A percentile compares a stretch with the other conserved stretches of the same genome.
Evolutionary conservation across 2,329 filamentous ascomycete genomes (phyloP).

Genomic region (Verticillium longisporum): DNA sequence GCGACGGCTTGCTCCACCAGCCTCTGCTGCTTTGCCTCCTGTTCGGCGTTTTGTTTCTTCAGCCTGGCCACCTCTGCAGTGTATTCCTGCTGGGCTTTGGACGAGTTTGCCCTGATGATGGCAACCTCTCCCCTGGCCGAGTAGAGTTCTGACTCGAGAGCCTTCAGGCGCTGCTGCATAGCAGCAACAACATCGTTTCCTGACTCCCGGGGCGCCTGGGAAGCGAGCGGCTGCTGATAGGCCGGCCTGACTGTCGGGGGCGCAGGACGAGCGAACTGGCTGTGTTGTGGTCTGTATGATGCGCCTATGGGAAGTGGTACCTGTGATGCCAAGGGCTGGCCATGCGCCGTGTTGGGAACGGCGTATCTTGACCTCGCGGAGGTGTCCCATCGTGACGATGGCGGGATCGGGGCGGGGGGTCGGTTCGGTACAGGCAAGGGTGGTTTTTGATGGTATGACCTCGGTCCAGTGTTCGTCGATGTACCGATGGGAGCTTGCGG

Average conservation of each 20-base stretch:
- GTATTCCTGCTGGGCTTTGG: slow-evolving; percentile 54
- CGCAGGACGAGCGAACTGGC: slow-evolving; percentile 32
- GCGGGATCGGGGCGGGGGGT: slow-evolving; percentile 7
- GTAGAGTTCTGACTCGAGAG: slow-evolving; percentile 49
- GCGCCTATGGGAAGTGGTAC: slow-evolving; percentile 11
- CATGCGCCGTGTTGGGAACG: slow-evolving; percentile 4
- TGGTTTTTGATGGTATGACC: slow-evolving; percentile 16
- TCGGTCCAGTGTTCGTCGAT: slow-evolving; percentile 3
- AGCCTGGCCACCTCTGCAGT: slow-evolving; percentile 55
- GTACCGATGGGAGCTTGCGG: slow-evolving; percentile 9
- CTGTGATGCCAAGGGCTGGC: slow-evolving; percentile 9
- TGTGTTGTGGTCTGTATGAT: slow-evolving; percentile 25
- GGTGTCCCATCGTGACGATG: slow-evolving; percentile 30
- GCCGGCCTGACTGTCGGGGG: slow-evolving; percentile 19
- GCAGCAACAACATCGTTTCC: slow-evolving; percentile 32
- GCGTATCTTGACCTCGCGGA: slow-evolving; percentile 11
- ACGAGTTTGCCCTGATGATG: slow-evolving; percentile 66
- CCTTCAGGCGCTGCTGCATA: slow-evolving; percentile 44
- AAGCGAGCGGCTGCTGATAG: slow-evolving; percentile 25
- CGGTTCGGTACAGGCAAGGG: slow-evolving; percentile 16
- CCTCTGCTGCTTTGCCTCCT: slow-evolving; percentile 55
- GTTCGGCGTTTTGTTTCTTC: slow-evolving; percentile 57
- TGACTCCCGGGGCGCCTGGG: slow-evolving; percentile 10
- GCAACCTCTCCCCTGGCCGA: slow-evolving; percentile 65
- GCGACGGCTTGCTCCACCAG: slow-evolving; percentile 58